Base-by-base conservation (phyloP, 352 stramenopile species). In the Pythium brassicae region DNA sequence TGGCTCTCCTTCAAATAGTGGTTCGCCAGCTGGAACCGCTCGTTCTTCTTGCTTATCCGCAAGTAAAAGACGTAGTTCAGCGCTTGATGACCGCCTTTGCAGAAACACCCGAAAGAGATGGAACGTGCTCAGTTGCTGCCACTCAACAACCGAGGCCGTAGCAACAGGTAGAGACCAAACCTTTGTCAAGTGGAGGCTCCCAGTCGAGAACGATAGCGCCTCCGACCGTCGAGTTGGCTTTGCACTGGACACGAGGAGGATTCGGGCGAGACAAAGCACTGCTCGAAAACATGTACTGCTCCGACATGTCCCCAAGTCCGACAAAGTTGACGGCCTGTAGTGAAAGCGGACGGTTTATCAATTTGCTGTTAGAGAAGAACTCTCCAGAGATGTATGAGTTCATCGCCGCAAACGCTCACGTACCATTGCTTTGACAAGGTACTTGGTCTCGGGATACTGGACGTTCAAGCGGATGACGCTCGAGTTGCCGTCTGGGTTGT, bases 241-340 rank as follows among this genome's bases (percentile, higher is more conserved):
- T 58, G 9, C 2, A 2, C 10, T 49, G 57, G 11, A 88, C 52
- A n/a, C 53, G 62, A n/a, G 76, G 78, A 4, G 76, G 71, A 22
- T 68, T 57, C 50, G 78, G 71, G 8, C 60, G 55, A 20, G 78
- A 88, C 0, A 83, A 26, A 10, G 50, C 23, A 9, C 62, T 63
- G 22, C 66, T 86, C 10, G 40, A 8, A 44, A 82, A 69, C 2
- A 22, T 12, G 46, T 79, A 74, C 8, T 55, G 15, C 0, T 65
- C 37, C 0, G 77, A 86, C 5, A 62, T 22, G 5, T 66, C 56
- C 1, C 77, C 71, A 17, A 22, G 8, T 12, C 71, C 77, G 4
- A 86, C 51, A 32, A 70, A 57, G 29, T 86, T 87, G 34, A 78
- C 59, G 19, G 66, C 69, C 70, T 79, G 27, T 9, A 49, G 32